Base-by-base conservation (phyloP, 228 moss, liverwort and hornwort species). In the Sphagnum magellanicum region DNA sequence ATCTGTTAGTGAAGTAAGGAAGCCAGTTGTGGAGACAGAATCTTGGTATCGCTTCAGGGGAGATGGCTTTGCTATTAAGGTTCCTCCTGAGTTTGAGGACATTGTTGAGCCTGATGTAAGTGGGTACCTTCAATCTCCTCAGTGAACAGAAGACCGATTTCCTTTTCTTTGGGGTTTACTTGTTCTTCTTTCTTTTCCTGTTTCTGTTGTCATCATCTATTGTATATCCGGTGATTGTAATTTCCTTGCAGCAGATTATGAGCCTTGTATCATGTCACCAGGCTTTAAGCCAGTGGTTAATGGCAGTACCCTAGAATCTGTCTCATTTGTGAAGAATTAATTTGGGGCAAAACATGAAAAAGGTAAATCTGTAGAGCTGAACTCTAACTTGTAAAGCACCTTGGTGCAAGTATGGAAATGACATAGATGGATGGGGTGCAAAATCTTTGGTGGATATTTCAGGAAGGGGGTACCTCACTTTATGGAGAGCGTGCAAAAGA, bases 401-500 rank as follows among this genome's bases (percentile, higher is more conserved):
- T 32, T 32, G 32, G 32, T 32, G 32, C 32, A 32, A 32, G 32
- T 32, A 32, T 32, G 1, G 32, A 1, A 32, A 32, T 32, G 32
- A 32, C 1, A 32, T 2, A 32, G 32, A 32, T 32, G 2, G 32
- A 32, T 32, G 32, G 32, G 32, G 32, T 32, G 32, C 32, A 32
- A 32, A 32, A 32, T 32, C 3, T 32, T 32, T 32, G 32, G 32
- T 32, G 32, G 32, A 32, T 32, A 7, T 68, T 79, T 15, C 78
- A 89, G 91, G 92, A 92, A 48, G 75, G 78, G 72, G 81, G 84
- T 57, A 77, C 69, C 70, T 78, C 91, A 51, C 76, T 86, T 60
- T 93, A 93, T 77, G 93, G 98, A 55, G 91, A 90, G 72, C 84
- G 91, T 52, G 91, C 89, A 6, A 92, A 98, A 82, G 93, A 89